Percentiles rank a stretch among this genome's conserved stretches.
Evolutionary conservation across 768 basidiomycete species (phyloP).

Genomic region (Leccinum olivaceopallidum): DNA sequence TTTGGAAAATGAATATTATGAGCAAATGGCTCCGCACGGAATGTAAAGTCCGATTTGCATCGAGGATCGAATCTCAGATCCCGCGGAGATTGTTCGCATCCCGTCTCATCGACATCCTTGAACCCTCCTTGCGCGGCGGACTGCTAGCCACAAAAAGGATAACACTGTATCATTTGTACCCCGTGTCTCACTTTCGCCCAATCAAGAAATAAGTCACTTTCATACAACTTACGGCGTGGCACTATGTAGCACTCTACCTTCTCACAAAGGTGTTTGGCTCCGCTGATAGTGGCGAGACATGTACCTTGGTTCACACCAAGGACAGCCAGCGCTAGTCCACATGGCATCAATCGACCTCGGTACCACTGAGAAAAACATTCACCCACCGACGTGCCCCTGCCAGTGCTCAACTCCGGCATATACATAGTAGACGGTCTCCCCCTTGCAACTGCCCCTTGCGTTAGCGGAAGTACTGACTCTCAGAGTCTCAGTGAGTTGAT

Average conservation of each 20-base stretch:
- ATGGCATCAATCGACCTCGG: neutral
- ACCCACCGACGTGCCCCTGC: neutral
- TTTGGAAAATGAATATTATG: neutral
- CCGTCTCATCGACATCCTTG: neutral
- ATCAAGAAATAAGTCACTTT: neutral
- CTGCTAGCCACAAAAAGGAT: neutral
- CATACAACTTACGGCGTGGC: neutral
- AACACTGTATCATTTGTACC: slow-evolving; percentile 3
- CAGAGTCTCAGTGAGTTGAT: neutral
- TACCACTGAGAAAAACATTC: neutral
- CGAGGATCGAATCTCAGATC: slow-evolving; percentile 30
- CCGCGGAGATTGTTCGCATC: slow-evolving; percentile 24
- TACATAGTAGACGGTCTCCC: neutral
- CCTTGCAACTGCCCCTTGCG: neutral
- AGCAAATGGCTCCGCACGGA: slow-evolving; percentile 10
- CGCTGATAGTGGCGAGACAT: neutral
- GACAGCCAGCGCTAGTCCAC: neutral
- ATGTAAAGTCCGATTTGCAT: slow-evolving; percentile 20
- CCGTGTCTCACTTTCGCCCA: neutral
- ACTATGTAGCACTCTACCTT: neutral
- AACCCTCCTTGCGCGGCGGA: slow-evolving; percentile 20
- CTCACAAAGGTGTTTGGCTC: neutral
- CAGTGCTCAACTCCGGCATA: neutral
- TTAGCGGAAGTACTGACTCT: neutral
- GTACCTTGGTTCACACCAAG: neutral